Evolutionary conservation across 257 asterid genomes (phyloP).

Genomic region (Ajuga chamaepitys): DNA sequence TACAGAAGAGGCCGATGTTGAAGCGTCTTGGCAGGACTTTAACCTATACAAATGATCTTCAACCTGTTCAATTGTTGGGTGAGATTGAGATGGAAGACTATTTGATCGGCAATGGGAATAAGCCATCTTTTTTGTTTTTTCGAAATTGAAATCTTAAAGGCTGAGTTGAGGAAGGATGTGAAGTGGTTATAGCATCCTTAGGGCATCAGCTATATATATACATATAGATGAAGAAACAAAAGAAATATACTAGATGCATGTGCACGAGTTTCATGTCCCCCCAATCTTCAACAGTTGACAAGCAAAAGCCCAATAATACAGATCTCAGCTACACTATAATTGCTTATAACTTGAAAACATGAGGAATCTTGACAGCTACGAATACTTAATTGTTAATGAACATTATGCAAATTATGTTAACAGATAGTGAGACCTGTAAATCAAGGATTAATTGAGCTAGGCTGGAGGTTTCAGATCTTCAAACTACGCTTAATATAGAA

Average conservation of each 20-base stretch:
- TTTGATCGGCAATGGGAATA: slow-evolving; percentile 28
- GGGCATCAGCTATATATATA: not conserved
- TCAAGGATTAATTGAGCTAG: not conserved
- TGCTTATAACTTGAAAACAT: not conserved
- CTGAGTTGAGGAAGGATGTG: not conserved
- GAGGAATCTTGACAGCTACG: slow-evolving; percentile 15
- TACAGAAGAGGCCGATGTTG: slow-evolving; percentile 17
- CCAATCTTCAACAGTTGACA: not conserved
- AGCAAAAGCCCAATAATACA: not conserved
- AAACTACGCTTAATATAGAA: not conserved
- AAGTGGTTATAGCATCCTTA: not conserved
- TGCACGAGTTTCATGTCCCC: slow-evolving; percentile 9
- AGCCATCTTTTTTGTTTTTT: slow-evolving; percentile 17
- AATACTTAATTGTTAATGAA: not conserved
- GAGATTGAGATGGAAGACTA: slow-evolving; percentile 40
- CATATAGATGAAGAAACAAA: not conserved
- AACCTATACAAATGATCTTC: slow-evolving; percentile 25
- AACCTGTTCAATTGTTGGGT: slow-evolving; percentile 17
- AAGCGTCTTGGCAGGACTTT: slow-evolving; percentile 19
- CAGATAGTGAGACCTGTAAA: not conserved
- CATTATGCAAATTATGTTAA: not conserved
- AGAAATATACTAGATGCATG: not conserved
- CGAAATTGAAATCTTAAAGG: not conserved
- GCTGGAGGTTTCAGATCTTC: slow-evolving; percentile 8
- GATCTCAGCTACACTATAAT: not conserved